phyloP scores from a whole-genome alignment of 176 grass and related monocot genomes.

The Eragrostis curvula region DNA sequence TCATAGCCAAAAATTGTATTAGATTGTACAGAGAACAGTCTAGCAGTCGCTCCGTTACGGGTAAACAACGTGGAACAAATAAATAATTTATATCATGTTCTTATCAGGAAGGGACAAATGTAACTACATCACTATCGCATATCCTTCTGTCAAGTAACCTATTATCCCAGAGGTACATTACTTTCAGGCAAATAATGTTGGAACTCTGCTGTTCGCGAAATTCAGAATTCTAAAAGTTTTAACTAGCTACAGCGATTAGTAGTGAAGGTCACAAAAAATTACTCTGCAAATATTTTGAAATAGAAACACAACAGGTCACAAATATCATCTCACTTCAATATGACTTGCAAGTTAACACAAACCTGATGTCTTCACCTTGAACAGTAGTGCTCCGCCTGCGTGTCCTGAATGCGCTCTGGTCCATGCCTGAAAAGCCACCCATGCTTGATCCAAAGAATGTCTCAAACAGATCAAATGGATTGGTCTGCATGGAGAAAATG shows the following conservation, averaged over 20 bases:
- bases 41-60: background rate
- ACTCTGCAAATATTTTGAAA: background rate
- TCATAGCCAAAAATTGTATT: background rate
- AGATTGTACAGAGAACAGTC: background rate
- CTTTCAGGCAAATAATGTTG: background rate
- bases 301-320: conserved; percentile 20
- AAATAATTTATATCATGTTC: no score
- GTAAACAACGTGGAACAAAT: no score
- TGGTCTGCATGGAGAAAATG: conserved; percentile 65
- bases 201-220: background rate
- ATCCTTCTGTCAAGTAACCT: background rate
- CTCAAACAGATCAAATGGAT: conserved; percentile 98
- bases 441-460: conserved; percentile 97
- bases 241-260: background rate
- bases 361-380: conserved; percentile 97
- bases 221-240: background rate
- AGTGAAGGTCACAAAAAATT: background rate
- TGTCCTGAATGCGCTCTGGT: conserved; percentile 79
- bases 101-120: background rate
- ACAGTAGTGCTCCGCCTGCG: conserved; percentile 68
- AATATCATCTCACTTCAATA: conserved; percentile 30
- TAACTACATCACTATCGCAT: background rate
- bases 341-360: conserved; percentile 45
- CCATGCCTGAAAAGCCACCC: conserved; percentile 91
- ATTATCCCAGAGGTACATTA: background rate